These are phyloP conservation scores for Silene vulgaris DNA, from an alignment of 179 eudicot genomes.

Conservation along the genomic window DNA sequence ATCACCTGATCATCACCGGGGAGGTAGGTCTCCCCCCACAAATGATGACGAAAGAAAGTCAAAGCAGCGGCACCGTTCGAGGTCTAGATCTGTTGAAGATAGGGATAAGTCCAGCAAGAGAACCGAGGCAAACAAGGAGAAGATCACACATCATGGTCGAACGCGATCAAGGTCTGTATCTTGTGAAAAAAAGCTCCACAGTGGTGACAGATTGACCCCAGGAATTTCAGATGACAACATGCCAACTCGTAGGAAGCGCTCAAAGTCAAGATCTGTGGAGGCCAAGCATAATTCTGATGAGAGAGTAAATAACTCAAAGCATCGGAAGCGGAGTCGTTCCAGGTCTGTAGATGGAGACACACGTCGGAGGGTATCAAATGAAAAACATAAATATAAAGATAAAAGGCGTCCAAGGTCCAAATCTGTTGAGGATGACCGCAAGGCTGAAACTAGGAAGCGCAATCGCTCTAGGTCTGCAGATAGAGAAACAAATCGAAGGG, in stretches of 20 bases:
- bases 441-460: slow-evolving; percentile 23
- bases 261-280: slow-evolving; percentile 53
- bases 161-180: slow-evolving; percentile 61
- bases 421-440: slow-evolving; percentile 30
- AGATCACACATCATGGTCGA: slow-evolving; percentile 21
- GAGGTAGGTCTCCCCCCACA: slow-evolving; percentile 50
- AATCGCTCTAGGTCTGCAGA: slow-evolving; percentile 36
- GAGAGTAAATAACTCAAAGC: slow-evolving; percentile 21
- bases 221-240: slow-evolving; percentile 50
- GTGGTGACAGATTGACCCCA: slow-evolving; percentile 36
- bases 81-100: slow-evolving; percentile 59
- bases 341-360: slow-evolving; percentile 31
- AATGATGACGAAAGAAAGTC: slow-evolving; percentile 47
- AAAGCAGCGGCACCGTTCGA: slow-evolving; percentile 49
- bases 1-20: slow-evolving; percentile 57
- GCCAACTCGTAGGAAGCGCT: slow-evolving; percentile 41
- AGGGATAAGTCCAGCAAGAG: slow-evolving; percentile 28
- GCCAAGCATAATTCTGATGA: slow-evolving; percentile 24
- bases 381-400: slow-evolving; percentile 25
- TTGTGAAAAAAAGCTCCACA: slow-evolving; percentile 35
- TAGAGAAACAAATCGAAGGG: slow-evolving; percentile 20
- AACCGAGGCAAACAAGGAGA: slow-evolving; percentile 27
- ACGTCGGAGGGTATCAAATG: slow-evolving; percentile 22
- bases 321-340: slow-evolving; percentile 34
- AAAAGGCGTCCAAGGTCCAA: slow-evolving; percentile 37